Evolutionary conservation across 2,329 filamentous ascomycete genomes (phyloP), one percentile per base, ranked within the genome.

Genomic region (Xylaria sp.): DNA sequence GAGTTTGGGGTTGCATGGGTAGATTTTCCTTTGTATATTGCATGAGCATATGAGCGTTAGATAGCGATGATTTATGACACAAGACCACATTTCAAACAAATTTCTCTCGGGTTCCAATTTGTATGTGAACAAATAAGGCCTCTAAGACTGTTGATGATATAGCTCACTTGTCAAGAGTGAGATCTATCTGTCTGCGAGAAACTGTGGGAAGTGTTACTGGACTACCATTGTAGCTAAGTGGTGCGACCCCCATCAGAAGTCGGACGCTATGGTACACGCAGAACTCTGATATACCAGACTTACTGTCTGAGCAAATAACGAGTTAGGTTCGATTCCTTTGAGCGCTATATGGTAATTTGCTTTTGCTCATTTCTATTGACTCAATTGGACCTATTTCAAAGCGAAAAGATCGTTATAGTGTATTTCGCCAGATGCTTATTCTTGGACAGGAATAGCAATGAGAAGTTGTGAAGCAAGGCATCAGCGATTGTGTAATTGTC

Each of bases 31-130:
- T 68, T 63, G 58, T 63, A 39, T 32, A 20, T 51, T 70, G 64
- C 67, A 71, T 71, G 37, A 56, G 58, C 56, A 54, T 61, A 51
- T 23, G 44, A 67, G 68, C 61, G 23, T 65, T 70, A 62, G 63
- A 67, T 69, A 69, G 70, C 65, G 69, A 70, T 65, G 65, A 61
- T 50, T 66, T 67, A 71, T 28, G 52, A 51, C 34, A 65, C 63
- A 70, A 72, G 70, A 72, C 68, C 70, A 72, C 70, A 72, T 25
- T 70, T 72, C 70, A 70, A 73, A 68, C 60, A 62, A 68, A 55
- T 13, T 51, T 7, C 2, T 10, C 15, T 23, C 34, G 10, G 23
- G 2, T 32, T 44, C 15, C 32, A 5, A 23, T 39, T 39, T 48
- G 12, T 8, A 32, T 15, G 62, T 57, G 66, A 65, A 59, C 12